Base-by-base conservation (phyloP, 1,139 yeast genomes). In the Pichia sp. region DNA sequence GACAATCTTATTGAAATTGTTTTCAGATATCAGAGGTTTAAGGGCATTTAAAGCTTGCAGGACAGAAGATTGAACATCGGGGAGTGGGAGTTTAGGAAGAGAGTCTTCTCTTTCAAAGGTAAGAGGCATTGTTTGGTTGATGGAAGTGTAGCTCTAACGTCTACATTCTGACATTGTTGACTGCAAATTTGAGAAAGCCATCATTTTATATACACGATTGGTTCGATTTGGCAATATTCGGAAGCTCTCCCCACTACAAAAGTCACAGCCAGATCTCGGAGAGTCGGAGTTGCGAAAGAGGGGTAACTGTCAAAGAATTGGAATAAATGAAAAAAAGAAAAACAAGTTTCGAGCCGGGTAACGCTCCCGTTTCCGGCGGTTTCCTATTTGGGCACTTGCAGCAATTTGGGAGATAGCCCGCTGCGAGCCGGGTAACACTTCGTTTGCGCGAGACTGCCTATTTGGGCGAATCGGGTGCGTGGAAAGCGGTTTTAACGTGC, bases 1-100 rank as follows among this genome's bases (percentile, higher is more conserved):
- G 44, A 70, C 58, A 28, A 79, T 60, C 33, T 68, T 68, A 11
- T 62, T 60, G 58, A 73, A 77, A 47, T 78, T 82, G 2, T 74
- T 77, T 0, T 60, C 58, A 5, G 77, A 62, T 9, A 77, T 61
- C 44, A 82, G 63, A 0, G 87, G 86, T 56, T 76, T 72, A 44
- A 81, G 60, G 0, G 84, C 77, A 3, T 67, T 63, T 31, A 80
- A 65, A 8, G 80, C 66, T 61, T 79, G 82, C 42, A 65, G 68
- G 10, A 77, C 67, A 0, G 86, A 78, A 13, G 73, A 59, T 1
- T 66, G 56, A 16, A 81, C 66, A 42, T 70, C 67, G 0, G 87
- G 87, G 3, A 82, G 80, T 0, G 84, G 84, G n/a, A 82, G 67
- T 34, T 61, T 62, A 2, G 83, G 82, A 29, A 80, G 66, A 1